phyloP scores from a whole-genome alignment of 2,329 filamentous ascomycete species.

The Ascomycota sp. region DNA sequence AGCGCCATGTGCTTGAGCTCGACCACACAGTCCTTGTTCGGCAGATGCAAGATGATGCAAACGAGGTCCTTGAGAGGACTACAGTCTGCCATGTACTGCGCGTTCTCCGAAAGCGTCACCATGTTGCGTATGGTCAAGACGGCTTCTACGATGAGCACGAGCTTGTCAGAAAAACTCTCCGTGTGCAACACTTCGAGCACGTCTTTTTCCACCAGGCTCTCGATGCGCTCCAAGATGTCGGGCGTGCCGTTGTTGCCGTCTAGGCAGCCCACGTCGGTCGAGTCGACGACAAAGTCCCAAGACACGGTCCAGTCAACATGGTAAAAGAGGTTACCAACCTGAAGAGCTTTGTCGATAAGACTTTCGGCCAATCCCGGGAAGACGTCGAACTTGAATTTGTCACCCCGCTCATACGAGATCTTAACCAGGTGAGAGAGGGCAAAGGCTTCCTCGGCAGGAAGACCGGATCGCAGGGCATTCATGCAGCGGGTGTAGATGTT shows the following conservation, averaged over 20 bases:
- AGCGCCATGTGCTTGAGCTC: constrained; percentile 83
- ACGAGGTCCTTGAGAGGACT: constrained; percentile 62
- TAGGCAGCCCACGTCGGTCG: constrained; percentile 25
- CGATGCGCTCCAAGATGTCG: constrained; percentile 45
- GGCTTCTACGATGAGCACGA: constrained; percentile 69
- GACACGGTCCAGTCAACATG: constrained; percentile 63
- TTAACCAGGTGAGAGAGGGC: constrained; percentile 85
- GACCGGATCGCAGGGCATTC: constrained; percentile 60
- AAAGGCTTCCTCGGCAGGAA: constrained; percentile 73
- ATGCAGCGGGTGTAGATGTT: constrained; percentile 86
- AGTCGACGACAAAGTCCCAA: constrained; percentile 36
- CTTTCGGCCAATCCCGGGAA: constrained; percentile 79
- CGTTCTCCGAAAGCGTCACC: constrained; percentile 84
- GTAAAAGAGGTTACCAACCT: constrained; percentile 62
- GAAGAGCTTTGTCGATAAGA: constrained; percentile 64
- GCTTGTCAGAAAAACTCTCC: constrained; percentile 44
- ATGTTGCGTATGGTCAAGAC: constrained; percentile 83
- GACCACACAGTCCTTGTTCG: constrained; percentile 47
- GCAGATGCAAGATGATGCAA: constrained; percentile 63
- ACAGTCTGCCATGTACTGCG: constrained; percentile 56
- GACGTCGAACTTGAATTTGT: constrained; percentile 88
- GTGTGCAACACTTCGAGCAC: constrained; percentile 53
- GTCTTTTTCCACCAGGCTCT: constrained; percentile 35
- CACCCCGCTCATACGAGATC: constrained; percentile 82
- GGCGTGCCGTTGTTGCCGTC: constrained; percentile 28